Percentiles rank a stretch among this genome's conserved stretches.
These are phyloP conservation scores for Solanum sparsipilum DNA, from an alignment of 257 asterid genomes.

Conservation along the genomic window DNA sequence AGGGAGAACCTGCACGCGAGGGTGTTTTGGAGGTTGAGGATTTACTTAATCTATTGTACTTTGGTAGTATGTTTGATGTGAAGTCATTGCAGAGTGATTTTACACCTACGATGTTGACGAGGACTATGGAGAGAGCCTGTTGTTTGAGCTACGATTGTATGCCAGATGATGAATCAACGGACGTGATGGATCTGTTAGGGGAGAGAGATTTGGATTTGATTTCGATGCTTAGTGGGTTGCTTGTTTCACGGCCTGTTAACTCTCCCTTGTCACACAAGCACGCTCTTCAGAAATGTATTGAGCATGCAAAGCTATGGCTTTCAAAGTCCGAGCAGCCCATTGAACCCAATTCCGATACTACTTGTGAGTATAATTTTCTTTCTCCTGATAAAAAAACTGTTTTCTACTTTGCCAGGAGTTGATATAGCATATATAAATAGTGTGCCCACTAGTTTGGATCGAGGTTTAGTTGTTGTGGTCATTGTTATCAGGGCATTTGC, in stretches of 20 bases:
- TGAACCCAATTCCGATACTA: conserved; percentile 32
- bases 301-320: conserved; percentile 73
- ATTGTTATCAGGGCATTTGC: neutral
- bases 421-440: neutral
- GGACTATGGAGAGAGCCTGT: conserved; percentile 75
- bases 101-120: conserved; percentile 37
- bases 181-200: conserved; percentile 42
- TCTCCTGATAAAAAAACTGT: neutral
- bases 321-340: conserved; percentile 46
- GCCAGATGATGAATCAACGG: conserved; percentile 51
- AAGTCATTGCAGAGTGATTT: conserved; percentile 15
- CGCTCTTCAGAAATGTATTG: conserved; percentile 53
- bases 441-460: neutral
- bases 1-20: neutral
- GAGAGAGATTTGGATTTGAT: conserved; percentile 77
- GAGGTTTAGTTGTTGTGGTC: neutral
- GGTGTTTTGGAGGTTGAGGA: conserved; percentile 18
- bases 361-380: conserved; percentile 39
- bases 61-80: conserved; percentile 72
- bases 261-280: conserved; percentile 64
- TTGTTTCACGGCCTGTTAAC: conserved; percentile 54
- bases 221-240: conserved; percentile 42
- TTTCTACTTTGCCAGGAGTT: neutral
- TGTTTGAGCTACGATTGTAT: conserved; percentile 82
- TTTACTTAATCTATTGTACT: conserved; percentile 57